These are phyloP conservation scores for Hymenoscyphus occultus DNA, from an alignment of 2,329 filamentous ascomycete genomes.

Conservation along the genomic window DNA sequence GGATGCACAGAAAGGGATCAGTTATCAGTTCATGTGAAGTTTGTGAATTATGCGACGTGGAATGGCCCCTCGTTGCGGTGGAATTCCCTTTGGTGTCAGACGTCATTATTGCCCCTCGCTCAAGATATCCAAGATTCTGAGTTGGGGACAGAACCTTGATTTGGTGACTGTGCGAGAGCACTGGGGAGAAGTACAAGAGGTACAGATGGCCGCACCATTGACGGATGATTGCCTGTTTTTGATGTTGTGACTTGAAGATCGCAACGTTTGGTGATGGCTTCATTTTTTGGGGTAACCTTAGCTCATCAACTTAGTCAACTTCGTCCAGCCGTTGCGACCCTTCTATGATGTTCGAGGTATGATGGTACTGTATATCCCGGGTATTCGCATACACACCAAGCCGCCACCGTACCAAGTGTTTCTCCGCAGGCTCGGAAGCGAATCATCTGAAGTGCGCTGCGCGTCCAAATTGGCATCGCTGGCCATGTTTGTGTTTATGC, in stretches of 20 bases:
- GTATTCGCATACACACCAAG: neutral
- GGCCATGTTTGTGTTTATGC: slow-evolving; percentile 8
- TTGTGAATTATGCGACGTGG: neutral
- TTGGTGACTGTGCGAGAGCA: neutral
- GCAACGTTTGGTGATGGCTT: neutral
- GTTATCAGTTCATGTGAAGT: no score
- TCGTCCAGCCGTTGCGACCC: no score
- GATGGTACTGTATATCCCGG: no score
- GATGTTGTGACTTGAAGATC: no score
- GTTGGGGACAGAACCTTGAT: neutral
- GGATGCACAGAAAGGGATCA: no score
- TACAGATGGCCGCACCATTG: neutral
- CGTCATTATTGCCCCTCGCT: neutral
- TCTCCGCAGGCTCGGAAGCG: neutral
- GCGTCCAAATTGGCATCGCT: neutral
- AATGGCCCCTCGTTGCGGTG: neutral
- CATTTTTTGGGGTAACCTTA: no score
- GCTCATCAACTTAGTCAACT: no score
- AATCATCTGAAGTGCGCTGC: neutral
- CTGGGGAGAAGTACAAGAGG: neutral
- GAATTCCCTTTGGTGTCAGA: neutral
- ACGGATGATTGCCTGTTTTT: neutral
- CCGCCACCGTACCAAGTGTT: neutral
- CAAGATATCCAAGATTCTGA: no score
- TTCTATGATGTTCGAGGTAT: no score